Evolutionary conservation across 2,329 filamentous ascomycete species (phyloP), one percentile per base, ranked within the genome.

Genomic region (Microcera coccophila): DNA sequence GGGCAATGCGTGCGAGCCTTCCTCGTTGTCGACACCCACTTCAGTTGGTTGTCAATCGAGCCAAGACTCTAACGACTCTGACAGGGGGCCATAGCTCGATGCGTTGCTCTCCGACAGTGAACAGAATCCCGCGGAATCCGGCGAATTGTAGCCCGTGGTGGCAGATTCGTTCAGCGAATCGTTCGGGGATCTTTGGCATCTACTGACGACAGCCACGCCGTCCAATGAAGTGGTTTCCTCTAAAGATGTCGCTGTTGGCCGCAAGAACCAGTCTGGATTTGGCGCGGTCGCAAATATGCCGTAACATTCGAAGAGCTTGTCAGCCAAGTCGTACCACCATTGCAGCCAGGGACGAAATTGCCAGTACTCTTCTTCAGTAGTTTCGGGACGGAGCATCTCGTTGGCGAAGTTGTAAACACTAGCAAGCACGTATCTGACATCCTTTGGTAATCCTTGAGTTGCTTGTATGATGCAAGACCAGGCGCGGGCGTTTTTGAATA

Each of bases 401-500:
- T 41, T 56, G 38, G 59, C 43, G 16, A 65, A 60, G 49, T 64
- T 54, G 48, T 60, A 66, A 17, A 64, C 45, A 33, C 38, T 55
- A 20, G 60, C 52, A 18, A 64, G 57, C 22, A 65, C 41, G 62
- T 52, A 65, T 49, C 63, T 56, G 31, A 65, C 39, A 22, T 59
- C 53, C 34, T 51, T 60, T 14, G 61, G 62, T 2, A 66, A 42
- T 5, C 21, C 9, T 2, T 24, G 4, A 1, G 19, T 15, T 4
- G 53, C 45, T 39, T 66, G 63, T 3, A 54, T 19, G 9, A 52
- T 49, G 39, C 63, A 66, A 4, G 60, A 58, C 63, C 63, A 66
- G 5, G 44, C 36, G 14, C 63, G 55, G 14, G 62, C 62, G 16
- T 44, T 29, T 21, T 47, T 54, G 49, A 64, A 64, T 12, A 60